Evolutionary conservation across 495 filamentous ascomycete species (phyloP).

Genomic region (Melanomma pulvis-pyrius): DNA sequence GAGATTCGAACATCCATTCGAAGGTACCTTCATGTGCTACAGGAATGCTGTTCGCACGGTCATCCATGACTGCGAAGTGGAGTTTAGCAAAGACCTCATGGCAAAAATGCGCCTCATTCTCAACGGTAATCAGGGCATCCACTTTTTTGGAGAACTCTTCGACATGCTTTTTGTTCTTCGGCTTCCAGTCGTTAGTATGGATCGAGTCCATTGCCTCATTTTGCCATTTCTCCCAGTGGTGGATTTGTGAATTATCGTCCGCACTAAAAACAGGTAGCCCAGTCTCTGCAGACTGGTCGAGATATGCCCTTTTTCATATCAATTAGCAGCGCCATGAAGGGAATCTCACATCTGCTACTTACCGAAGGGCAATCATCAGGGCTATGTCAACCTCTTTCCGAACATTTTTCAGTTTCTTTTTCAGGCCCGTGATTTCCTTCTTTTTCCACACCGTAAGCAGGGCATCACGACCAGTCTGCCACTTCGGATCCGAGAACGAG

Average conservation of each 20-base stretch:
- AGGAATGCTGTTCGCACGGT: constrained; percentile 13
- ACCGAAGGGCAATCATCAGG: constrained; percentile 13
- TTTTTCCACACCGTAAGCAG: constrained; percentile 18
- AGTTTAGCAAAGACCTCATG: constrained; percentile 8
- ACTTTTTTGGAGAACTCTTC: constrained; percentile 16
- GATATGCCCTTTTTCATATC: constrained; percentile 8
- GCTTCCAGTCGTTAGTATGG: constrained; percentile 14
- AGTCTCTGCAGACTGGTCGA: constrained; percentile 21
- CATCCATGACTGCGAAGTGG: constrained; percentile 5
- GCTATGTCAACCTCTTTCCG: constrained; percentile 18
- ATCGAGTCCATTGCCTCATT: constrained; percentile 12
- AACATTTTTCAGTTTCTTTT: constrained; percentile 11
- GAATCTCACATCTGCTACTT: neutral
- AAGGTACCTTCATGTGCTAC: constrained; percentile 10
- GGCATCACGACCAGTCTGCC: constrained; percentile 7
- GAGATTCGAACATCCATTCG: constrained; percentile 21
- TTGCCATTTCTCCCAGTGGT: constrained; percentile 12
- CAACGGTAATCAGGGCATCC: neutral
- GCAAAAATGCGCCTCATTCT: constrained; percentile 7
- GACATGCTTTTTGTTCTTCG: constrained; percentile 19
- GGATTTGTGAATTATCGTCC: neutral
- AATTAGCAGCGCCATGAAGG: neutral
- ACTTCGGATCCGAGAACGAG: constrained; percentile 8
- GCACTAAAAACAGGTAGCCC: constrained; percentile 11
- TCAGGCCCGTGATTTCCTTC: constrained; percentile 10